These are phyloP conservation scores for Margaritispora aquatica DNA, from an alignment of 495 filamentous ascomycete species.

Conservation along the genomic window DNA sequence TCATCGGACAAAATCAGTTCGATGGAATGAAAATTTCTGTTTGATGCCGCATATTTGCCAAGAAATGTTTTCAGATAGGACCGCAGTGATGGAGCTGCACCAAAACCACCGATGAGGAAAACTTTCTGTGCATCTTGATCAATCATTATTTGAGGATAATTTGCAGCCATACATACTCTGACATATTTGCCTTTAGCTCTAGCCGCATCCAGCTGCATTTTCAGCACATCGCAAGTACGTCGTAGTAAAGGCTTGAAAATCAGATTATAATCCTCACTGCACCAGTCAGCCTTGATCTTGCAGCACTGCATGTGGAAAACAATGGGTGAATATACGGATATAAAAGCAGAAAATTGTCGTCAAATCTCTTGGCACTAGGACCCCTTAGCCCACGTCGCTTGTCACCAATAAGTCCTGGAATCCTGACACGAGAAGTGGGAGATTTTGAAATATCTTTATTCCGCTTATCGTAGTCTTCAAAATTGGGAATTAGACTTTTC, in stretches of 20 bases:
- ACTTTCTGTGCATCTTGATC: conserved; percentile 22
- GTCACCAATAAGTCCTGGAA: background rate
- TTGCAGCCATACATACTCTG: background rate
- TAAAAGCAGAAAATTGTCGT: background rate
- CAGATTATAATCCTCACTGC: background rate
- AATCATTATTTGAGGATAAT: background rate
- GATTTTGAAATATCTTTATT: background rate
- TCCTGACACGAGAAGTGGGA: background rate
- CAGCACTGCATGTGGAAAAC: background rate
- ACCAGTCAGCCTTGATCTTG: background rate
- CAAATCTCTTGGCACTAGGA: background rate
- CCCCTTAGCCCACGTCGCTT: background rate
- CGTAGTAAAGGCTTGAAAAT: background rate
- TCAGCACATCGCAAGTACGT: background rate
- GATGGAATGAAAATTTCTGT: conserved; percentile 2
- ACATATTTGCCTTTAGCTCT: background rate
- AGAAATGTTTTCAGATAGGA: conserved; percentile 4
- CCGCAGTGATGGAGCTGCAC: conserved; percentile 21
- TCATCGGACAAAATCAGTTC: conserved; percentile 4
- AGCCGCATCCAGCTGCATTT: background rate
- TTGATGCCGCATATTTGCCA: background rate
- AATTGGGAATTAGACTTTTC: background rate
- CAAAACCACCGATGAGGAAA: conserved; percentile 29
- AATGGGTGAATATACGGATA: background rate
- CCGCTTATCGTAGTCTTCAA: background rate